Conservation (phyloP, 2,329 filamentous ascomycete genomes). For the Cryphonectria naterciae region DNA sequence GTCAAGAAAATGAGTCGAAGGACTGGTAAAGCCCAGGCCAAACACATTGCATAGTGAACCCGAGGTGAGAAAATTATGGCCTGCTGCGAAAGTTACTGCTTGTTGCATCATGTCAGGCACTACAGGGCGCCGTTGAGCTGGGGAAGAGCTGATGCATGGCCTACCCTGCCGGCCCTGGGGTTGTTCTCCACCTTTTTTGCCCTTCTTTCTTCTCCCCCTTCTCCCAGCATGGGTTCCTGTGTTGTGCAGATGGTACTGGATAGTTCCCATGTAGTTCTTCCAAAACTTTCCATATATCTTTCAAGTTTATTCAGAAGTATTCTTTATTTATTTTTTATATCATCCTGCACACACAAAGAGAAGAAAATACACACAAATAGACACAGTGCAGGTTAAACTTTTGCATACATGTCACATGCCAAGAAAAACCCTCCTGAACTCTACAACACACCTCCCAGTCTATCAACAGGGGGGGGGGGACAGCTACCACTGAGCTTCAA, state of each 20-base stretch:
- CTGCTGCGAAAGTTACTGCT: background rate
- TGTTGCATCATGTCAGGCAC: slow-evolving; percentile 1
- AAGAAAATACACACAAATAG: background rate
- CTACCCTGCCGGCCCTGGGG: background rate
- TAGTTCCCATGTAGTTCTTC: too few species aligned
- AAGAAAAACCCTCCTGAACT: background rate
- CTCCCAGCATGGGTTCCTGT: background rate
- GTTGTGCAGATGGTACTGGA: too few species aligned
- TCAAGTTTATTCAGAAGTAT: background rate
- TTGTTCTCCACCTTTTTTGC: background rate
- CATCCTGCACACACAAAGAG: background rate
- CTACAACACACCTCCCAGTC: background rate
- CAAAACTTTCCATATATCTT: background rate
- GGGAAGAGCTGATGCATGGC: slow-evolving; percentile 2
- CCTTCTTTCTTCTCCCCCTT: too few species aligned
- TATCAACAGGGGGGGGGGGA: background rate
- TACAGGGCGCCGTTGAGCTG: background rate
- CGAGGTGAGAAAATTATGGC: background rate
- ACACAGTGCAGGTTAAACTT: background rate
- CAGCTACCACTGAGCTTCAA: slow-evolving; percentile 20
- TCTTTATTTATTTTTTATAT: background rate
- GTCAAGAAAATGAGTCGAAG: slow-evolving; percentile 1
- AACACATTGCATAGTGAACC: background rate
- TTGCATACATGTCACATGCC: background rate
- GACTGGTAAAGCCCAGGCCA: background rate